Evolutionary conservation across 2,329 filamentous ascomycete species (phyloP), one percentile per base, ranked within the genome.

Genomic region (Cercospora sojina): DNA sequence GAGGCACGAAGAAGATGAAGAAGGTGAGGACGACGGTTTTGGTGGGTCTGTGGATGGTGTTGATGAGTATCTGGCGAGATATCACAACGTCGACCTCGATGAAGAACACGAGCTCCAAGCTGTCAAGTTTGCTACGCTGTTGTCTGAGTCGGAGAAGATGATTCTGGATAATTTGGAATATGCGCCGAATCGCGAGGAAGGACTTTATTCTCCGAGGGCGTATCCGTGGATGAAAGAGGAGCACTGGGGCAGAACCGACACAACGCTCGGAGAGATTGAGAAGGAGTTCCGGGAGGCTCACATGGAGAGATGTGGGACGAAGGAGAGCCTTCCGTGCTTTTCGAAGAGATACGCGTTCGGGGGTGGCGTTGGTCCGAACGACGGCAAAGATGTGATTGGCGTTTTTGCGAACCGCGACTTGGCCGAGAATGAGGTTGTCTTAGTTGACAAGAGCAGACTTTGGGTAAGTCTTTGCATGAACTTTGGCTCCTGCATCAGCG

Each of bases 191-290:
- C 12, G 58, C 2, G 55, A 66, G 9, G 65, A 71, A 43, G 74
- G 74, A 4, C 53, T 49, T 13, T 73, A 65, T 43, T 41, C 65
- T 16, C 71, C 68, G 3, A 65, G 69, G 9, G 57, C 62, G 12
- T 77, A 77, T 61, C 74, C 75, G 0, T 77, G 75, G 75, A 66
- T 76, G 60, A 55, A 64, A n/a, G 35, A 59, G 20, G 51, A 65
- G 59, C 63, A 71, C 49, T 57, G n/a, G 12, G 38, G 41, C 20
- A 31, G 69, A 43, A 55, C 53, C 8, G 66, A 69, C 16, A 47
- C 67, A n/a, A 27, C 66, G 13, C n/a, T 71, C 2, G 16, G 59
- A 5, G 31, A 58, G 12, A 49, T 69, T 5, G 69, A 71, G 31
- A 29, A 32, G 12, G 73, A 74, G 51, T 68, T 74, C 27, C 43